Conservation (phyloP, 805 yeast species). For the Starmerella gropengiesseri region DNA sequence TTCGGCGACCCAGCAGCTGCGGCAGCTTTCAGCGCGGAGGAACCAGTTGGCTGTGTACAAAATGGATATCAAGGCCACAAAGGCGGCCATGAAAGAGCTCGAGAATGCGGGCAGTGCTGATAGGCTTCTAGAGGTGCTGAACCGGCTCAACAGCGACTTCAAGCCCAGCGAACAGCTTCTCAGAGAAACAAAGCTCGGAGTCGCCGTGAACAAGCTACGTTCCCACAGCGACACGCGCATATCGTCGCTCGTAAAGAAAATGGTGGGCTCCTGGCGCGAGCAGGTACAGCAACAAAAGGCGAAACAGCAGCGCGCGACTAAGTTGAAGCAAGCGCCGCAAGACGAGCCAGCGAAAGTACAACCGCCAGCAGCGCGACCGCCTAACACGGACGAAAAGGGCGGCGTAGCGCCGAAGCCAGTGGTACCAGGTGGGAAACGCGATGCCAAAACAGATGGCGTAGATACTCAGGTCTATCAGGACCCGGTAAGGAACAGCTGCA, state of each 20-base stretch:
- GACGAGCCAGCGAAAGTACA: not conserved
- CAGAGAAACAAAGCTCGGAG: constrained; percentile 94
- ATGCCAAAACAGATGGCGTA: constrained; percentile 70
- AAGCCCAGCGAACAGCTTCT: constrained; percentile 75
- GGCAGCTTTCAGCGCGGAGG: too few relatives aligned
- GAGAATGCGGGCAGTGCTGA: constrained; percentile 62
- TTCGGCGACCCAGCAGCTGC: too few relatives aligned
- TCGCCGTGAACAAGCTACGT: constrained; percentile 83
- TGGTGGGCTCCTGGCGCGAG: constrained; percentile 85
- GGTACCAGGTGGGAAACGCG: constrained; percentile 27
- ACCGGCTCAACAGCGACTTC: constrained; percentile 55
- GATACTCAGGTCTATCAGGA: constrained; percentile 59
- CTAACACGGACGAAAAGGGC: not conserved
- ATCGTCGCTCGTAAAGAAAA: constrained; percentile 59
- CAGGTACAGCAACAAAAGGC: constrained; percentile 43
- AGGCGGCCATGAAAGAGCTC: constrained; percentile 41
- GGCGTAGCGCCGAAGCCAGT: constrained; percentile 10
- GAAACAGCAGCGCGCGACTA: constrained; percentile 10
- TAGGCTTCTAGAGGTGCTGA: constrained; percentile 55
- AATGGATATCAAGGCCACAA: constrained; percentile 23
- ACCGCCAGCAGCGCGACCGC: too few relatives aligned
- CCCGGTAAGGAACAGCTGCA: constrained; percentile 70
- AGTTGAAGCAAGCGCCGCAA: constrained; percentile 4
- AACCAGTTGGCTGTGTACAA: not conserved
- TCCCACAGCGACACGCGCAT: constrained; percentile 53